phyloP scores from a whole-genome alignment of 2,329 filamentous ascomycete species.

The Paecilomyces formosus region DNA sequence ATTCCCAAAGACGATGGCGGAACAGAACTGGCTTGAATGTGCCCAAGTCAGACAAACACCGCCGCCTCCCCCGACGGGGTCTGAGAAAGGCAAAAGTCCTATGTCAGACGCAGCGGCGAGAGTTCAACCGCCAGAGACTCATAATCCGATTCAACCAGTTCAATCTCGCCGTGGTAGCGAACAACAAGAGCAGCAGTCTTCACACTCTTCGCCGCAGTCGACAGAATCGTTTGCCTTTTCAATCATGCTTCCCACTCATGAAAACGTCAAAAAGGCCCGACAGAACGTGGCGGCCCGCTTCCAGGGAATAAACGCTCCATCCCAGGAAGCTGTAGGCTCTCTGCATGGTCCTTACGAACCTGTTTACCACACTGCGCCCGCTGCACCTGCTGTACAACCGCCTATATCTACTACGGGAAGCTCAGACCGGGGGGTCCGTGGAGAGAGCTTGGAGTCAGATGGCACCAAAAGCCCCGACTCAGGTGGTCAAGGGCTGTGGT shows the following conservation, averaged over 20 bases:
- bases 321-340: background rate
- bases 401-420: background rate
- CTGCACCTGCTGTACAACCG: background rate
- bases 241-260: background rate
- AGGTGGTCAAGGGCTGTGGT: constrained; percentile 9
- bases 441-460: constrained; percentile 8
- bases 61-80: background rate
- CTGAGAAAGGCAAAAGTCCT: background rate
- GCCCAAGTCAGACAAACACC: background rate
- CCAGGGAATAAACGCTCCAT: background rate
- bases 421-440: background rate
- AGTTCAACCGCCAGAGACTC: background rate
- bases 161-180: background rate
- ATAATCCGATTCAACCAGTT: background rate
- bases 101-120: background rate
- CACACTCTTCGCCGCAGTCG: background rate
- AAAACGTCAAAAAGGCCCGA: background rate
- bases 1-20: constrained; percentile 15
- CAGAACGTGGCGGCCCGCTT: background rate
- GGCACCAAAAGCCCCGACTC: constrained; percentile 8
- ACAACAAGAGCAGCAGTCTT: background rate
- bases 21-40: background rate
- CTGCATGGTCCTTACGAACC: background rate
- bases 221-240: background rate
- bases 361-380: background rate